These are phyloP conservation scores for Aphanomyces invadans DNA, from an alignment of 352 stramenopile species.

Conservation along the genomic window DNA sequence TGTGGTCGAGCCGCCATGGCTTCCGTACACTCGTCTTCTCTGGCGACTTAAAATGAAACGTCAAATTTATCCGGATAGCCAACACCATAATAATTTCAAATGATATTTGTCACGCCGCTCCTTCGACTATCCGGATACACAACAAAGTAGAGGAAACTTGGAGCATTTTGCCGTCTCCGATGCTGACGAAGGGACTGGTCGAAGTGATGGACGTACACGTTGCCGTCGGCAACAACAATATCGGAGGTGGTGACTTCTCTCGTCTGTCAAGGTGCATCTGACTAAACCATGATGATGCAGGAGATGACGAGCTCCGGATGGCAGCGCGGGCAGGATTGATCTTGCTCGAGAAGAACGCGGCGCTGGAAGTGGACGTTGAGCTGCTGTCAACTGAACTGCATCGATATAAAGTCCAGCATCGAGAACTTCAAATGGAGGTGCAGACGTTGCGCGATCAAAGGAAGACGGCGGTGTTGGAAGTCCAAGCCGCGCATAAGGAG, in stretches of 20 bases:
- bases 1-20: no score
- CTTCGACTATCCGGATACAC: not conserved
- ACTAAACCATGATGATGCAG: not conserved
- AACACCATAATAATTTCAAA: no score
- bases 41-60: no score
- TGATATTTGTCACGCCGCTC: no score
- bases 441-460: constrained; percentile 32
- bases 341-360: constrained; percentile 64
- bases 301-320: constrained; percentile 49
- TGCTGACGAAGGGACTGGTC: not conserved
- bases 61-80: not conserved
- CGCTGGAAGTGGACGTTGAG: constrained; percentile 49
- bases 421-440: constrained; percentile 39
- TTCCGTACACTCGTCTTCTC: no score
- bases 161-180: not conserved
- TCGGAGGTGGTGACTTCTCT: not conserved
- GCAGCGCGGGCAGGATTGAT: constrained; percentile 61
- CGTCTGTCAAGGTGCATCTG: not conserved
- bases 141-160: not conserved
- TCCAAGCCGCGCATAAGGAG: constrained; percentile 12
- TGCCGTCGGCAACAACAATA: not conserved
- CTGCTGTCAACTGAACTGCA: constrained; percentile 46
- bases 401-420: constrained; percentile 37
- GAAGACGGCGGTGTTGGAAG: constrained; percentile 16
- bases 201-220: not conserved